Percentiles rank a stretch among this genome's conserved stretches.
Evolutionary conservation across 2,329 filamentous ascomycete genomes (phyloP).

Genomic region (Aspergillus carbonarius): DNA sequence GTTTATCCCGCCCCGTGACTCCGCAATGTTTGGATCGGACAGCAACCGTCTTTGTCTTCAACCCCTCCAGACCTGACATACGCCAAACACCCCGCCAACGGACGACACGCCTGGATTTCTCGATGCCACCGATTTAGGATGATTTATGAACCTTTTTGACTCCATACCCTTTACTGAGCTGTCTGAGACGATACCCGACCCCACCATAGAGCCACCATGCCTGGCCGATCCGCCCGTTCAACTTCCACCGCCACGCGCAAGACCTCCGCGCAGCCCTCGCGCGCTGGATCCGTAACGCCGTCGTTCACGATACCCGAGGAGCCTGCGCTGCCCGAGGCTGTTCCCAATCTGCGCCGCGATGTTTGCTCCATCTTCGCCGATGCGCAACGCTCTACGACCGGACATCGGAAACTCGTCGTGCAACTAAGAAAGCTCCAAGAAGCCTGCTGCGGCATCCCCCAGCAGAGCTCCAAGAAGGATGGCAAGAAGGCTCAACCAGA

Average conservation of each 20-base stretch:
- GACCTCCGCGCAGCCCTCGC: conserved; percentile 67
- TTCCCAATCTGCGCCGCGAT: conserved; percentile 65
- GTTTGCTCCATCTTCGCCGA: conserved; percentile 73
- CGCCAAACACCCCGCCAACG: neutral
- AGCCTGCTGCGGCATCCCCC: conserved; percentile 64
- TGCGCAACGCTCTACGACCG: conserved; percentile 84
- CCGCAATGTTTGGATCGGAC: conserved; percentile 11
- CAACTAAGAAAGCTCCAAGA: conserved; percentile 89
- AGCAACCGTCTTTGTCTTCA: neutral
- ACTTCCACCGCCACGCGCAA: conserved; percentile 38
- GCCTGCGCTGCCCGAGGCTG: conserved; percentile 36
- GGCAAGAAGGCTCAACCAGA: conserved; percentile 51
- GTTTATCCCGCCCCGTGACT: conserved; percentile 36
- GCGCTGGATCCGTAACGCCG: conserved; percentile 57
- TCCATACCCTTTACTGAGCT: conserved; percentile 4
- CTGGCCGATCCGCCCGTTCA: conserved; percentile 42
- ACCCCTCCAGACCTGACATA: neutral
- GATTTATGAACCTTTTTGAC: conserved; percentile 5
- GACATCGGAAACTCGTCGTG: conserved; percentile 85
- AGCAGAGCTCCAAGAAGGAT: conserved; percentile 36
- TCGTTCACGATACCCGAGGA: conserved; percentile 63
- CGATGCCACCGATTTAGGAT: conserved; percentile 15
- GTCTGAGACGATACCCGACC: conserved; percentile 10
- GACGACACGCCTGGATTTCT: neutral
- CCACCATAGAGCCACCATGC: conserved; percentile 34